Conservation (phyloP, 495 filamentous ascomycete genomes). For the Diplogelasinospora grovesii region DNA sequence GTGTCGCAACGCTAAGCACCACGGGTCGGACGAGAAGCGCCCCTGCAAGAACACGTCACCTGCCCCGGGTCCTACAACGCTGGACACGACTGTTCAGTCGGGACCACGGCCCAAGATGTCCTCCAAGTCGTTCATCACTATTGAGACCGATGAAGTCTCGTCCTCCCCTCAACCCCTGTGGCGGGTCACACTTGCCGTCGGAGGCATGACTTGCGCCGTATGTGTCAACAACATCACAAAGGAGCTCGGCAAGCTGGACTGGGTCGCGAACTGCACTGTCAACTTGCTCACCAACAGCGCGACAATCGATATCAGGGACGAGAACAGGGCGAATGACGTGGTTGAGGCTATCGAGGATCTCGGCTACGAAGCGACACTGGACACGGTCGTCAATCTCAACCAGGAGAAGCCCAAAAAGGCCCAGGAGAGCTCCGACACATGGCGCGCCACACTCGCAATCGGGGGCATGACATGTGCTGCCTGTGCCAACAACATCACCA, state of each 20-base stretch:
- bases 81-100: neutral
- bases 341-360: constrained; percentile 69
- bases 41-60: constrained; percentile 7
- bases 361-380: constrained; percentile 68
- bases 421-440: constrained; percentile 27
- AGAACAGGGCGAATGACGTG: constrained; percentile 46
- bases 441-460: constrained; percentile 60
- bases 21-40: constrained; percentile 8
- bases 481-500: constrained; percentile 60
- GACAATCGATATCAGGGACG: constrained; percentile 54
- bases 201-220: constrained; percentile 78
- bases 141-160: constrained; percentile 14
- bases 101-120: constrained; percentile 9
- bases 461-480: constrained; percentile 80
- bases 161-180: constrained; percentile 21
- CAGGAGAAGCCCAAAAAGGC: constrained; percentile 15
- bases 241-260: constrained; percentile 56
- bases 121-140: constrained; percentile 17
- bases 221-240: constrained; percentile 65
- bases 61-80: neutral
- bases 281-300: constrained; percentile 70
- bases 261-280: constrained; percentile 56
- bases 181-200: constrained; percentile 61
- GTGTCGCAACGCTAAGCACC: constrained; percentile 14
- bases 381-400: constrained; percentile 34